Base-by-base conservation (phyloP, 2,329 filamentous ascomycete species). In the Sarocladium strictum region DNA sequence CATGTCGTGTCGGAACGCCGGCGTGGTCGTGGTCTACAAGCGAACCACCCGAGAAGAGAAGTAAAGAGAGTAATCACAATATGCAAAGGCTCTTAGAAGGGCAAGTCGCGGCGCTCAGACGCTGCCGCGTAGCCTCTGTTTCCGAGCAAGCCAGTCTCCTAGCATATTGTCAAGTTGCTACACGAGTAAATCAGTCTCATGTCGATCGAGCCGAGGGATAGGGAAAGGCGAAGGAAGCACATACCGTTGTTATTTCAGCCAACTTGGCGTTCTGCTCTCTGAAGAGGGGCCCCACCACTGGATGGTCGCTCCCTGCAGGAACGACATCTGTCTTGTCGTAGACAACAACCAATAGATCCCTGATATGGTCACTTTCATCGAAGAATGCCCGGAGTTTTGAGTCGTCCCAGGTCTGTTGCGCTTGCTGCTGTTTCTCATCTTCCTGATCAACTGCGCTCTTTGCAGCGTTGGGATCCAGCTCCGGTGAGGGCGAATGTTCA, bases 321-420 rank as follows among this genome's bases (percentile, higher is more conserved):
- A 84, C 80, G 15, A 95, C 85, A 56, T 92, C 89, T 14, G 85
- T 88, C 68, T 92, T 96, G 71, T 97, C 92, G 66, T 96, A 92
- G 26, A 99, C 90, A 57, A 99, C 88, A 35, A 92, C 81, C 53
- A 97, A 79, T 66, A 97, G 81, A 67, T 99, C 93, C 52, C 90
- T 84, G 61, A 99, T 90, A 59, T 96, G 90, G 32, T 86, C 85
- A 57, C 90, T 85, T 61, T 94, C 90, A 61, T 97, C 93, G 63
- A 97, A 87, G 71, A 97, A 99, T 14, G 89, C 86, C 57, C 90
- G 84, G 26, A 99, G 80, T 62, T 85, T 89, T 55, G 84, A 79
- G 68, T 97, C 93, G 58, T 90, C 93, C 94, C 94, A 99, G 0
- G 84, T 82, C 24, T 53, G 51, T 65, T 69, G 45, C 57, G n/a